Conservation (phyloP, 306 rosid species). For the Cucurbita maxima region DNA sequence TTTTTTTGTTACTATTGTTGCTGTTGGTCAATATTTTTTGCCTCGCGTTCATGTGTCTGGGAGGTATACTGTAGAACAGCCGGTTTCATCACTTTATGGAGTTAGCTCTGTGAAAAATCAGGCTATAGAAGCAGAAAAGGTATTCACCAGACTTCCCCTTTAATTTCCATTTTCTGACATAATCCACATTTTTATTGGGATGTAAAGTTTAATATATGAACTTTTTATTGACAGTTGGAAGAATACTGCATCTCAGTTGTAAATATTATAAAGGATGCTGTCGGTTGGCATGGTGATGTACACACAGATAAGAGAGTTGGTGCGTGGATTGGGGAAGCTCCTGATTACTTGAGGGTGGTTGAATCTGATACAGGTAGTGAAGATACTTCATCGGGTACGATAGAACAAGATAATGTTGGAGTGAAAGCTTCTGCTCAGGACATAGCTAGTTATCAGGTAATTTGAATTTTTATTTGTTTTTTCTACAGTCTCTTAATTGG, state of each 20-base stretch:
- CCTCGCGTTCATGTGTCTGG: constrained; percentile 30
- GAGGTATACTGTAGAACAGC: constrained; percentile 20
- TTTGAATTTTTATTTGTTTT: neutral
- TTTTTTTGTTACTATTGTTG: constrained; percentile 52
- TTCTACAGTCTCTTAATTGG: neutral
- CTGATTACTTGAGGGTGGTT: constrained; percentile 37
- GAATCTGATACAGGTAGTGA: constrained; percentile 19
- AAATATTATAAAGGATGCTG: constrained; percentile 43
- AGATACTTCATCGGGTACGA: constrained; percentile 22
- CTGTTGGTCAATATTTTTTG: constrained; percentile 38
- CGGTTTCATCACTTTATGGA: constrained; percentile 31
- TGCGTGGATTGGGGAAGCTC: constrained; percentile 67
- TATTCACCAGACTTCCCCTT: constrained; percentile 9
- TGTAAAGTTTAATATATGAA: constrained; percentile 10
- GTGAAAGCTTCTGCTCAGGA: constrained; percentile 44
- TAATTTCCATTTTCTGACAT: neutral
- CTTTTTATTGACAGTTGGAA: constrained; percentile 43
- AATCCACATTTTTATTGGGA: neutral
- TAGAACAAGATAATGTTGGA: constrained; percentile 21
- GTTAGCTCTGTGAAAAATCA: constrained; percentile 26
- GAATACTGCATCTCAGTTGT: constrained; percentile 41
- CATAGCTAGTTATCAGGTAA: constrained; percentile 89
- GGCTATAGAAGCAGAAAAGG: constrained; percentile 35
- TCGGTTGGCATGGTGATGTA: constrained; percentile 58
- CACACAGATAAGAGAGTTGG: constrained; percentile 41